phyloP scores from a whole-genome alignment of 2,329 filamentous ascomycete genomes.

The Elsinoe perseae region DNA sequence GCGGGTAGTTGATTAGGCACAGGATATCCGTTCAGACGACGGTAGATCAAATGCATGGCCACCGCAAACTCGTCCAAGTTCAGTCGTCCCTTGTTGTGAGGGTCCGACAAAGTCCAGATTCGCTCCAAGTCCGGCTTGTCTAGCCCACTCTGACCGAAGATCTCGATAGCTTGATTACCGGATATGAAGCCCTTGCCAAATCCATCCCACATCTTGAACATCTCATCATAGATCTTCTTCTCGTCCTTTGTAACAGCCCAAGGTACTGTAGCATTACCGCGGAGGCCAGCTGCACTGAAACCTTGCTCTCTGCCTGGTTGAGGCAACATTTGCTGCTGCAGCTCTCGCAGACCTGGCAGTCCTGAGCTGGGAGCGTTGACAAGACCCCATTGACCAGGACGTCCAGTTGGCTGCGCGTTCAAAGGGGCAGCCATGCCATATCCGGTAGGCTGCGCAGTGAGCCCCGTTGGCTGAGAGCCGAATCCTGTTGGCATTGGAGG shows the following conservation, averaged over 20 bases:
- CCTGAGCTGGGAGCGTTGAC: slow-evolving; percentile 88
- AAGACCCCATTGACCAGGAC: slow-evolving; percentile 94
- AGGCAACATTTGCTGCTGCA: slow-evolving; percentile 95
- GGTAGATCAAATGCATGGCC: slow-evolving; percentile 97
- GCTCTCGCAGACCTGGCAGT: slow-evolving; percentile 83
- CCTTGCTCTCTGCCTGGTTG: slow-evolving; percentile 83
- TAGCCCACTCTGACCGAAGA: slow-evolving; percentile 91
- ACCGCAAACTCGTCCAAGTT: slow-evolving; percentile 97
- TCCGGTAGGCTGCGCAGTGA: slow-evolving; percentile 58
- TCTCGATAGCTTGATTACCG: slow-evolving; percentile 89
- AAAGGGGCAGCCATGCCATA: slow-evolving; percentile 52
- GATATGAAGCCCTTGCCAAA: slow-evolving; percentile 86
- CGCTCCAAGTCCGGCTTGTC: slow-evolving; percentile 84
- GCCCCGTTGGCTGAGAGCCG: slow-evolving; percentile 44
- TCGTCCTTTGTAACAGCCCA: slow-evolving; percentile 99
- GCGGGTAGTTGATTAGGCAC: slow-evolving; percentile 79
- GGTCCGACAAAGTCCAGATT: slow-evolving; percentile 90
- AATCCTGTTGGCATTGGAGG: slow-evolving; percentile 72
- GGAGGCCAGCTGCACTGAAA: slow-evolving; percentile 78
- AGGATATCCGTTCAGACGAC: slow-evolving; percentile 92
- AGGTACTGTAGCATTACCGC: slow-evolving; percentile 90
- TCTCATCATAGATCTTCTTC: slow-evolving; percentile 89
- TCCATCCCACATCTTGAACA: slow-evolving; percentile 96
- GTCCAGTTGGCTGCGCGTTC: slow-evolving; percentile 88
- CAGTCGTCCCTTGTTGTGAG: slow-evolving; percentile 85